Evolutionary conservation across 352 stramenopile genomes (phyloP), one percentile per base, ranked within the genome.

Genomic region (Phytophthora cajani): DNA sequence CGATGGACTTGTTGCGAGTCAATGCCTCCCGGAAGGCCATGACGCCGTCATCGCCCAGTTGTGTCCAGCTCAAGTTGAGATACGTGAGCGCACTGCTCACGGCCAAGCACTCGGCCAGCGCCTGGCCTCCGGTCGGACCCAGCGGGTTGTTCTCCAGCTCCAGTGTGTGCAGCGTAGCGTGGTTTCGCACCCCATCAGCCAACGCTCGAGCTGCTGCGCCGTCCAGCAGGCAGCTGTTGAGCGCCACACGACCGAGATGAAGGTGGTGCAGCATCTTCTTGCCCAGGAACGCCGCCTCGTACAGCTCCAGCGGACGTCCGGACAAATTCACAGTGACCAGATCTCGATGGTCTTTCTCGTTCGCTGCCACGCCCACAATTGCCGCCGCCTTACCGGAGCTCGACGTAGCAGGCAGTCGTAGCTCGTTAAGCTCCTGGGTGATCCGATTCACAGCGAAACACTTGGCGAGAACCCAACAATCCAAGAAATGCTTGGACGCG

Each of bases 31-130:
- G 62, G 32, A 94, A 82, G 0, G 71, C 69, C 1, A 73, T 46
- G 2, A 85, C 83, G 7, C 84, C 87, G 32, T 84, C 85, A 30
- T 94, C 81, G 27, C 84, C 81, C 19, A 94, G 76, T 14, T 80
- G 65, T 49, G 91, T 92, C 85, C 85, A 94, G 74, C 87, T 94
- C 50, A 94, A 71, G 55, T 94, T 94, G 4, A 94, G 70, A 44
- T 74, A 81, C 5, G 71, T 90, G 10, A 94, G 71, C 25, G 83
- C 85, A 21, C 19, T 62, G 58, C 90, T 94, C 67, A 73, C 83
- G 30, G 78, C 67, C 23, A 94, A 72, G 50, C 77, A 88, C 62
- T 93, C 87, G 8, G 69, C 71, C 62, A 94, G 77, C 14, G 85
- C 85, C 4, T 73, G 64, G 3, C 87, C 87, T 2, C 87, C 85